These are phyloP conservation scores for Panicum virgatum DNA, from an alignment of 202 grass and related monocot genomes.

Conservation along the genomic window DNA sequence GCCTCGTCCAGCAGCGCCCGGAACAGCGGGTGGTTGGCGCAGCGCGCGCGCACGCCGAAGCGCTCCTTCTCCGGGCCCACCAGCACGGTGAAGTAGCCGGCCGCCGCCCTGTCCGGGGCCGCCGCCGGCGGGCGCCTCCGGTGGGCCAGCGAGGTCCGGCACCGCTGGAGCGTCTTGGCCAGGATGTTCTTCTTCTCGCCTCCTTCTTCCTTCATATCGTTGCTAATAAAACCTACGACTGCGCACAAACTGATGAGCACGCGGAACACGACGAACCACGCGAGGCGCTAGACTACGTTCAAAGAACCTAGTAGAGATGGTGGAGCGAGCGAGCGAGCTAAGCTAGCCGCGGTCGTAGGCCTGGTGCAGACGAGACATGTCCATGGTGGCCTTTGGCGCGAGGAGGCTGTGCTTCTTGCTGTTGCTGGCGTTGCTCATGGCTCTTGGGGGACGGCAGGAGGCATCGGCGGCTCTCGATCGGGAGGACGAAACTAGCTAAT, in stretches of 20 bases:
- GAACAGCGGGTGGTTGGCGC: slow-evolving; percentile 77
- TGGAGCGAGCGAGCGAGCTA: background rate
- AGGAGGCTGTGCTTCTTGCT: slow-evolving; percentile 24
- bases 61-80: slow-evolving; percentile 67
- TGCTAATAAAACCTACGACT: no score
- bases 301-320: no score
- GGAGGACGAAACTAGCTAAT: no score
- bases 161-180: slow-evolving; percentile 53
- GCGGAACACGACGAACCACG: background rate
- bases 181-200: slow-evolving; percentile 54
- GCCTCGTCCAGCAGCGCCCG: slow-evolving; percentile 61
- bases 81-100: slow-evolving; percentile 59
- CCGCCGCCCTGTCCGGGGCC: background rate
- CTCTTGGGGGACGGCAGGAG: slow-evolving; percentile 30
- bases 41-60: slow-evolving; percentile 56
- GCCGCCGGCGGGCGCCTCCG: background rate
- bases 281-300: background rate
- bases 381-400: slow-evolving; percentile 50
- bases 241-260: background rate
- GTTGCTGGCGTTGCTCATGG: slow-evolving; percentile 46
- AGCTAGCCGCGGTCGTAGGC: slow-evolving; percentile 65
- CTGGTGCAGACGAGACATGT: slow-evolving; percentile 63
- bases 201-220: slow-evolving; percentile 48
- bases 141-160: slow-evolving; percentile 41
- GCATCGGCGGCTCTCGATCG: background rate